phyloP scores from a whole-genome alignment of 2,329 filamentous ascomycete species.

The Fusarium hostae region DNA sequence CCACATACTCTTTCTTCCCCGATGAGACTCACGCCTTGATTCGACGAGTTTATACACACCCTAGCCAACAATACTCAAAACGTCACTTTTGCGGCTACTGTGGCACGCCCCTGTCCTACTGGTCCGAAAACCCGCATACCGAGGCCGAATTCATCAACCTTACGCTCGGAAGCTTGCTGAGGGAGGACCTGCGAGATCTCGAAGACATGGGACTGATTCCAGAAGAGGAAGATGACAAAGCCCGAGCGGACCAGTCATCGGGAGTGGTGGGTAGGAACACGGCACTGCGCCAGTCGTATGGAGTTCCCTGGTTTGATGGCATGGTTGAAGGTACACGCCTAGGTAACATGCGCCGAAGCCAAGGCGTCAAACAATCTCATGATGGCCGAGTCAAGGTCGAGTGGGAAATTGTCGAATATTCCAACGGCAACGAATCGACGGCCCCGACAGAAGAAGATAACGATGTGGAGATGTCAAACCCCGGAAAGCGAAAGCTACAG shows the following conservation, averaged over 20 bases:
- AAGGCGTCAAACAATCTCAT: conserved; percentile 62
- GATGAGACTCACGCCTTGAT: conserved; percentile 79
- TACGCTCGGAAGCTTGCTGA: conserved; percentile 79
- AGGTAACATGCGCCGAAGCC: conserved; percentile 73
- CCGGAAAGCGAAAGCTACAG: conserved; percentile 65
- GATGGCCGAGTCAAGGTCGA: conserved; percentile 76
- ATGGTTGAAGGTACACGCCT: conserved; percentile 81
- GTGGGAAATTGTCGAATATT: conserved; percentile 87
- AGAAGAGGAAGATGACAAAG: conserved; percentile 50
- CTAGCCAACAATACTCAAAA: conserved; percentile 67
- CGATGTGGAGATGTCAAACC: conserved; percentile 49
- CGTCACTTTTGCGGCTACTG: conserved; percentile 93
- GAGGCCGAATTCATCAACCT: conserved; percentile 85
- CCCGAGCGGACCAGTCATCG: background rate
- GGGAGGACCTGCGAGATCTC: conserved; percentile 76
- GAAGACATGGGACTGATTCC: conserved; percentile 81
- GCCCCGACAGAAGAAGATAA: conserved; percentile 46
- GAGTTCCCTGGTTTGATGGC: conserved; percentile 86
- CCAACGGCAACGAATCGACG: conserved; percentile 49
- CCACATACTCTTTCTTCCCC: conserved; percentile 78
- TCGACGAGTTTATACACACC: conserved; percentile 73
- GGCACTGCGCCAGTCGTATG: conserved; percentile 67
- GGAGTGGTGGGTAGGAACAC: conserved; percentile 45
- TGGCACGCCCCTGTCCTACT: conserved; percentile 85
- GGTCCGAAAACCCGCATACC: conserved; percentile 76